Evolutionary conservation across 257 asterid species (phyloP).

Genomic region (Schizonepeta tenuifolia): DNA sequence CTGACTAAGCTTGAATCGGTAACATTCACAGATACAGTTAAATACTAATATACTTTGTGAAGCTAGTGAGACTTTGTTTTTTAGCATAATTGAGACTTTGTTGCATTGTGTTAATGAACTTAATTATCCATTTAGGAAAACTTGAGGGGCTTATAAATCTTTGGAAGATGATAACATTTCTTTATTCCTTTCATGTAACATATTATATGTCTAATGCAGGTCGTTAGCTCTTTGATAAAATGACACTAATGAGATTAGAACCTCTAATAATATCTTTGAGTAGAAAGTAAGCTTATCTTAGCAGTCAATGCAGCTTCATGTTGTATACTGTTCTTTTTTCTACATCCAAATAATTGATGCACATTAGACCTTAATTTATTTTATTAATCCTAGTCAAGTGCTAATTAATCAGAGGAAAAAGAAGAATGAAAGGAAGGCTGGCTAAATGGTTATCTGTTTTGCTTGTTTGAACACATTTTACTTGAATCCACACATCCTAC

Average conservation of each 20-base stretch:
- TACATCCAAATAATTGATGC: neutral
- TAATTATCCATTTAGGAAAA: neutral
- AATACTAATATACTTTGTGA: neutral
- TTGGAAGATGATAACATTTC: neutral
- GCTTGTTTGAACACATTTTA: neutral
- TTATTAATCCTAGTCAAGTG: neutral
- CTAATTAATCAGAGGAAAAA: neutral
- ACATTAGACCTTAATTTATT: neutral
- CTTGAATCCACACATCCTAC: neutral
- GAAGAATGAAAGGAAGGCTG: neutral
- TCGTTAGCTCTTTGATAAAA: neutral
- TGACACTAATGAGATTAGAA: neutral
- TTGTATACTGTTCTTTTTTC: conserved; percentile 1
- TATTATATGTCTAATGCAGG: neutral
- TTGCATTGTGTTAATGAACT: neutral
- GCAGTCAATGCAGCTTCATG: conserved; percentile 10
- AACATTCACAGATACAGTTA: neutral
- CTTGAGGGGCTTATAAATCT: neutral
- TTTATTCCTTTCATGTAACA: neutral
- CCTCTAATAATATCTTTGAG: neutral
- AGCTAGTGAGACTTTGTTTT: neutral
- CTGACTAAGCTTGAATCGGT: no score
- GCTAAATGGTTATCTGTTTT: neutral
- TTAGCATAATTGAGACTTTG: neutral
- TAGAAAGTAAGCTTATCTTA: neutral